Base-by-base conservation (phyloP, 2,329 filamentous ascomycete genomes). In the Zalaria sp. region DNA sequence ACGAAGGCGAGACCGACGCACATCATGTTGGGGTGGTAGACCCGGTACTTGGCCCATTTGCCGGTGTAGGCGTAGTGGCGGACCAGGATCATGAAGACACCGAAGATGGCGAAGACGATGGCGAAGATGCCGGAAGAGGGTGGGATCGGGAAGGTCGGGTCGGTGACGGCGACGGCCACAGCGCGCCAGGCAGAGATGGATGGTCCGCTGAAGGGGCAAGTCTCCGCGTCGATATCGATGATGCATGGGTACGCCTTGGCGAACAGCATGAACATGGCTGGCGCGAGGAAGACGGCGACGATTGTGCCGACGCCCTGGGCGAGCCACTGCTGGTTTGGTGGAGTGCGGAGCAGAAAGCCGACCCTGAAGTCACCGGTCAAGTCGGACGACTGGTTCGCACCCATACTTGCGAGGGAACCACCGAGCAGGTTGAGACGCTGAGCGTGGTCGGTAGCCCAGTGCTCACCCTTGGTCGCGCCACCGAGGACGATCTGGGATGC, bases 231-330 rank as follows among this genome's bases (percentile, higher is more conserved):
- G 11, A 60, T 47, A 42, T 69, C 61, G 53, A 75, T 69, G 49
- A 83, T 78, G 54, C 79, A 83, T 1, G 78, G 79, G 56, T 83
- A 83, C 0, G 79, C 79, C 4, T 71, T 68, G 47, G 75, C 70
- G 63, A 82, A 82, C 36, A 82, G 70, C 29, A 81, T 71, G 53
- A 81, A 83, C 49, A 83, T 69, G 6, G 73, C 77, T 1, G 77
- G 77, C 0, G 78, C 75, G 8, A 83, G 61, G 62, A 80, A 81
- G 49, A 81, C 67, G n/a, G 77, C 71, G 38, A 81, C 69, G 28
- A 80, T 56, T 5, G 73, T 73, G 27, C 78, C 78, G 9, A 79
- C 58, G 35, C 67, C 69, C 57, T 83, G 79, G 0, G 77, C 78
- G 49, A 77, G 66, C 67, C 77, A 83, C 57, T 83, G 79, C 55